phyloP scores from a whole-genome alignment of 2,329 filamentous ascomycete genomes.

The Epichloe gansuensis region DNA sequence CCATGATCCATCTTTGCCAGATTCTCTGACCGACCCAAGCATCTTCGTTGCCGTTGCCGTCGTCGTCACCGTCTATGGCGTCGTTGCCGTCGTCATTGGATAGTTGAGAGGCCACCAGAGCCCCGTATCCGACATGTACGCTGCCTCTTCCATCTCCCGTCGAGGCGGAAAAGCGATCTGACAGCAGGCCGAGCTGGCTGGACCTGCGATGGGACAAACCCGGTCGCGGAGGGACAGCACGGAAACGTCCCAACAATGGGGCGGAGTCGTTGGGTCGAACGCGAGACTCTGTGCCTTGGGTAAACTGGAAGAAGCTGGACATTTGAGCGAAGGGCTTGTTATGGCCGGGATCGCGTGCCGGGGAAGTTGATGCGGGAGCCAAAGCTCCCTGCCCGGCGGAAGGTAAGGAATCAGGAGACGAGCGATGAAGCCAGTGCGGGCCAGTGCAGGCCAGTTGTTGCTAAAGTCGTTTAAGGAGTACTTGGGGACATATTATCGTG shows the following conservation, averaged over 20 bases:
- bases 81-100: constrained; percentile 21
- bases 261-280: constrained; percentile 40
- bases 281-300: constrained; percentile 48
- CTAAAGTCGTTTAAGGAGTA: no score
- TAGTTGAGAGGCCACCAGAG: constrained; percentile 33
- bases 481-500: background rate
- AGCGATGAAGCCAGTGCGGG: background rate
- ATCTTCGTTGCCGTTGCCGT: constrained; percentile 16
- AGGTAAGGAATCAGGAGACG: background rate
- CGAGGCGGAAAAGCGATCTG: constrained; percentile 14
- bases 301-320: constrained; percentile 56
- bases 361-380: background rate
- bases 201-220: constrained; percentile 16
- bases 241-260: constrained; percentile 51
- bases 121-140: constrained; percentile 44
- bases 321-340: constrained; percentile 22
- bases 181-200: constrained; percentile 28
- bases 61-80: constrained; percentile 13
- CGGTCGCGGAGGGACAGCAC: constrained; percentile 41
- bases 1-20: constrained; percentile 26
- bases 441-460: background rate
- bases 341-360: background rate
- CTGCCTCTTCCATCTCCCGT: constrained; percentile 30
- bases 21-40: constrained; percentile 21
- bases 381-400: background rate